phyloP scores from a whole-genome alignment of 495 filamentous ascomycete species.

The Mytilinidion resinicola region DNA sequence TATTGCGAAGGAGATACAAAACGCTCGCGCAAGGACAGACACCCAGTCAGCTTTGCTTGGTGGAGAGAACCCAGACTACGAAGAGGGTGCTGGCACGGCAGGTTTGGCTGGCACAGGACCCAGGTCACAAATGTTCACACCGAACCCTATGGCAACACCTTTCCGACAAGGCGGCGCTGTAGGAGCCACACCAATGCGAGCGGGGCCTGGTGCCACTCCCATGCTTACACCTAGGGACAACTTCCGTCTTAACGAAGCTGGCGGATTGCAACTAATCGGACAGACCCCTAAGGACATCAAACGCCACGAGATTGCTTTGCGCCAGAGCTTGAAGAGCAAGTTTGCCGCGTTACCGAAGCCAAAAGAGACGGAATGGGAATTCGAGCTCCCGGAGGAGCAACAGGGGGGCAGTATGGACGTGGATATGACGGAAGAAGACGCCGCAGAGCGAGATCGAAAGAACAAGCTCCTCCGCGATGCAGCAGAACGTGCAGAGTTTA shows the following conservation, averaged over 20 bases:
- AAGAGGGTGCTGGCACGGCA: constrained; percentile 74
- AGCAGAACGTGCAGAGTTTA: constrained; percentile 68
- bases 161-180: constrained; percentile 58
- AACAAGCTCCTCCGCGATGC: constrained; percentile 62
- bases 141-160: constrained; percentile 92
- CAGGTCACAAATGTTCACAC: constrained; percentile 74
- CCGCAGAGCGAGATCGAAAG: constrained; percentile 71
- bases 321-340: constrained; percentile 61
- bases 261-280: constrained; percentile 60
- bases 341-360: constrained; percentile 85
- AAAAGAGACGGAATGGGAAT: constrained; percentile 83
- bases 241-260: constrained; percentile 71
- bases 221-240: constrained; percentile 86
- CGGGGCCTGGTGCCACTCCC: constrained; percentile 71
- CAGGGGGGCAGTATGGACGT: constrained; percentile 53
- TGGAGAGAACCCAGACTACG: constrained; percentile 85
- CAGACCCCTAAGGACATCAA: constrained; percentile 74
- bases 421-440: constrained; percentile 69
- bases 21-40: constrained; percentile 86
- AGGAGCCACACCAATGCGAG: constrained; percentile 63
- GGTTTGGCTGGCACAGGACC: constrained; percentile 85
- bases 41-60: constrained; percentile 94
- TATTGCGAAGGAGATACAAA: constrained; percentile 92
- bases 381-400: constrained; percentile 79
- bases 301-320: constrained; percentile 63